phyloP scores from a whole-genome alignment of 148 eudicot species.

The Bassia scoparia region DNA sequence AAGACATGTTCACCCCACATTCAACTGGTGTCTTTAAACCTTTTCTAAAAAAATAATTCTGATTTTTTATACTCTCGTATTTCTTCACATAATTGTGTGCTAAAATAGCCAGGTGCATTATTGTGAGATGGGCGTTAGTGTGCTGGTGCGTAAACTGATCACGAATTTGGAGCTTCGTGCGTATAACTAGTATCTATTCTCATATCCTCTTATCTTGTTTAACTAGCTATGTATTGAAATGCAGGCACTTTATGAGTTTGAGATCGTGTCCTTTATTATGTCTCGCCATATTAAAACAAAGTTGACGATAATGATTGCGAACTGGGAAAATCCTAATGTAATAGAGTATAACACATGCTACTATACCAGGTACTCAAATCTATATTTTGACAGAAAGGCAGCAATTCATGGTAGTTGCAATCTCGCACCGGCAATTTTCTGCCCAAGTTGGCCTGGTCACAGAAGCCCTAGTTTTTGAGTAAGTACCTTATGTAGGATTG shows the following conservation, averaged over 20 bases:
- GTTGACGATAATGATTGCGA: not conserved
- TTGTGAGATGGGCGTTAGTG: conserved; percentile 89
- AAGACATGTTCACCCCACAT: conserved; percentile 18
- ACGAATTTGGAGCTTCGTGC: not conserved
- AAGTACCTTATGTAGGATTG: not conserved
- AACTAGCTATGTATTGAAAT: not conserved
- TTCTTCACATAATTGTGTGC: not conserved
- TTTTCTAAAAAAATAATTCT: not conserved
- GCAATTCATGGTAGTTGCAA: too few relatives aligned
- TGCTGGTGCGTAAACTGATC: conserved; percentile 90
- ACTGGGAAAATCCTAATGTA: too few relatives aligned
- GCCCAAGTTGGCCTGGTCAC: too few relatives aligned
- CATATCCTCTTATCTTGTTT: not conserved
- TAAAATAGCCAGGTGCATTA: conserved; percentile 42
- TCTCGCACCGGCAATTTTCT: not conserved
- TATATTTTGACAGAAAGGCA: not conserved
- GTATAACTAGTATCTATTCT: not conserved
- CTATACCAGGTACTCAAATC: not conserved
- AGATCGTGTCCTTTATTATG: not conserved
- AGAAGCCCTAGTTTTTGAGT: not conserved
- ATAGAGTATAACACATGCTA: not conserved
- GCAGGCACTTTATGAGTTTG: not conserved
- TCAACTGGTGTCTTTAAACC: too few relatives aligned
- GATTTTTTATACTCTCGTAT: too few relatives aligned
- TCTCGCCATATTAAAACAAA: too few relatives aligned